A percentile compares a stretch with the other conserved stretches of the same genome.
These are phyloP conservation scores for Xerocomellus intermedius DNA, from an alignment of 768 basidiomycete species.

Conservation along the genomic window DNA sequence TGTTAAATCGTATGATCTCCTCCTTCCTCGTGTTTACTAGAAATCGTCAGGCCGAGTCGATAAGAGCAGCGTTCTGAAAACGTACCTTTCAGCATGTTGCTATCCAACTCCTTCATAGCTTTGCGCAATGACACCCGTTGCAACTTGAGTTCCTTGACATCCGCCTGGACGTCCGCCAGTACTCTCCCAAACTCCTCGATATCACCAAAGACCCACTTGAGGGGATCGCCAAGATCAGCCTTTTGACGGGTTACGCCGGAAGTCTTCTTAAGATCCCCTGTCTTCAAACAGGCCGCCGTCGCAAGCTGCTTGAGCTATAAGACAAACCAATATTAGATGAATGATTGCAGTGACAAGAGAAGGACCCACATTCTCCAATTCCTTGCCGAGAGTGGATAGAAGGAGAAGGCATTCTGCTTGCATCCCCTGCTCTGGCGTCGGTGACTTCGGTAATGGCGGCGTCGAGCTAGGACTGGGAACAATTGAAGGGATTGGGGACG, in stretches of 20 bases:
- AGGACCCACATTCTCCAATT: constrained; percentile 57
- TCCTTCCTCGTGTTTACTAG: constrained; percentile 79
- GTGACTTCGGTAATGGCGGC: constrained; percentile 5
- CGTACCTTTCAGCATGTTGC: constrained; percentile 65
- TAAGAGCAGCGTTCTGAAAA: not conserved
- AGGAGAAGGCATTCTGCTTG: constrained; percentile 61
- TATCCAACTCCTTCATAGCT: constrained; percentile 55
- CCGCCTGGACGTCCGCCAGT: constrained; percentile 40
- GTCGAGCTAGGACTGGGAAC: constrained; percentile 3
- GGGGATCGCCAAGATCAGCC: constrained; percentile 44
- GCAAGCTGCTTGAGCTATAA: constrained; percentile 47
- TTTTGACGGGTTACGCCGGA: constrained; percentile 39
- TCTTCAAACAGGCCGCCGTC: constrained; percentile 36
- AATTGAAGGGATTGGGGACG: not conserved
- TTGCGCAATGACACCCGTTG: constrained; percentile 41
- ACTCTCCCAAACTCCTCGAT: constrained; percentile 46
- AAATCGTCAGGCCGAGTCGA: not conserved
- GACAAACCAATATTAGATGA: not conserved
- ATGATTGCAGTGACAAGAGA: not conserved
- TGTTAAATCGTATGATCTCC: constrained; percentile 77
- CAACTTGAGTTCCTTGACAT: constrained; percentile 49
- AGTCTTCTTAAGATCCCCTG: constrained; percentile 36
- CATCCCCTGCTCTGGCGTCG: constrained; percentile 56
- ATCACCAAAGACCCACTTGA: constrained; percentile 57
- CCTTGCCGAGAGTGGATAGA: constrained; percentile 43